phyloP scores from a whole-genome alignment of 805 yeast species.

The Yarrowia divulgata region DNA sequence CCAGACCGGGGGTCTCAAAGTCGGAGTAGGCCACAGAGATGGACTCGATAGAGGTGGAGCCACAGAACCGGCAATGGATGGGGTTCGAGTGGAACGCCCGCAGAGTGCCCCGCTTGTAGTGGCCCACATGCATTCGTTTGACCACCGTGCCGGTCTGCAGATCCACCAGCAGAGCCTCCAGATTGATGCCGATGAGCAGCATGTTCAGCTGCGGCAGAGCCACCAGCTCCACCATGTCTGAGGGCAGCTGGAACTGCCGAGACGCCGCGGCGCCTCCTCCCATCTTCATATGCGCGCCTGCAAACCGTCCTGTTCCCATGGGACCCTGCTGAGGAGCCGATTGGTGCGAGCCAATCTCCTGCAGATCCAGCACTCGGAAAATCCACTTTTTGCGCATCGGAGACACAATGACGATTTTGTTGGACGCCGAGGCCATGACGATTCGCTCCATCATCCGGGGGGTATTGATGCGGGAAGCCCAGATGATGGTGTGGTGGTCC shows the following conservation, averaged over 20 bases:
- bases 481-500: slow-evolving; percentile 30
- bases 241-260: slow-evolving; percentile 20
- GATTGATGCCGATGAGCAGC: slow-evolving; percentile 44
- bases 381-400: slow-evolving; percentile 39
- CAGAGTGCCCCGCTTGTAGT: slow-evolving; percentile 65
- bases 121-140: slow-evolving; percentile 66
- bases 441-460: slow-evolving; percentile 39
- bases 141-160: slow-evolving; percentile 78
- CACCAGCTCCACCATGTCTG: slow-evolving; percentile 31
- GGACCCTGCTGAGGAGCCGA: background rate
- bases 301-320: slow-evolving; percentile 13
- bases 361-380: slow-evolving; percentile 23
- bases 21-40: slow-evolving; percentile 77
- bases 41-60: slow-evolving; percentile 79
- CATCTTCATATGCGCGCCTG: slow-evolving; percentile 4
- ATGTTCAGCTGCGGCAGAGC: slow-evolving; percentile 45
- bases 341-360: slow-evolving; percentile 17
- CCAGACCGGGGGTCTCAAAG: slow-evolving; percentile 56
- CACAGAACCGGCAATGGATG: slow-evolving; percentile 89
- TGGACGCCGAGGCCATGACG: slow-evolving; percentile 21
- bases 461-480: slow-evolving; percentile 32
- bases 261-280: slow-evolving; percentile 18
- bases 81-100: slow-evolving; percentile 83
- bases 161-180: slow-evolving; percentile 59
- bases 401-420: slow-evolving; percentile 31